phyloP scores from a whole-genome alignment of 1,139 yeast genomes.

The Kluyveromyces sp. region DNA sequence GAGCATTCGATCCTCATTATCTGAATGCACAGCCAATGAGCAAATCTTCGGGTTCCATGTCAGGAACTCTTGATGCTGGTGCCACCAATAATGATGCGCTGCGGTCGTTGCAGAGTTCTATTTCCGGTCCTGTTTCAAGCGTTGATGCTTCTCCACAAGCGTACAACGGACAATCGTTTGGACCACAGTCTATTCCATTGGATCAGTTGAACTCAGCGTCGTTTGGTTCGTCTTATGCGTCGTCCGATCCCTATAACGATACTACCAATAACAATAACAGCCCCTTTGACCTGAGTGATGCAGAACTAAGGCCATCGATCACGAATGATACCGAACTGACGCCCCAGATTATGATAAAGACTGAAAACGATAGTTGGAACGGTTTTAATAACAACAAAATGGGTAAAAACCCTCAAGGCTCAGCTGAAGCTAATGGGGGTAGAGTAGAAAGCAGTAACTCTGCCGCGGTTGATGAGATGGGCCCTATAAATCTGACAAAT shows the following conservation, averaged over 20 bases:
- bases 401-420: background rate
- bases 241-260: slow-evolving; percentile 3
- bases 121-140: background rate
- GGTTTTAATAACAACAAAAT: background rate
- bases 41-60: background rate
- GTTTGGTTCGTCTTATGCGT: slow-evolving; percentile 4
- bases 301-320: slow-evolving; percentile 4
- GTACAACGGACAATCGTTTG: background rate
- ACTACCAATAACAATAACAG: slow-evolving; percentile 5
- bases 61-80: background rate
- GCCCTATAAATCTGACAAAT: slow-evolving; percentile 2
- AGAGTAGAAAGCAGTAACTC: background rate
- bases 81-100: background rate
- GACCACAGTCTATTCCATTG: slow-evolving; percentile 5
- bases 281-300: slow-evolving; percentile 6
- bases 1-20: slow-evolving; percentile 4
- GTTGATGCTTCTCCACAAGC: background rate
- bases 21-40: background rate
- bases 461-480: background rate
- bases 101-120: background rate
- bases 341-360: slow-evolving; percentile 4
- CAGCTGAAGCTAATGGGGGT: background rate
- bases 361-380: slow-evolving; percentile 1
- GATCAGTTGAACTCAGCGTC: slow-evolving; percentile 6
- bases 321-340: slow-evolving; percentile 1